Conservation (phyloP, 2,329 filamentous ascomycete species). For the Aspergillus sergii region DNA sequence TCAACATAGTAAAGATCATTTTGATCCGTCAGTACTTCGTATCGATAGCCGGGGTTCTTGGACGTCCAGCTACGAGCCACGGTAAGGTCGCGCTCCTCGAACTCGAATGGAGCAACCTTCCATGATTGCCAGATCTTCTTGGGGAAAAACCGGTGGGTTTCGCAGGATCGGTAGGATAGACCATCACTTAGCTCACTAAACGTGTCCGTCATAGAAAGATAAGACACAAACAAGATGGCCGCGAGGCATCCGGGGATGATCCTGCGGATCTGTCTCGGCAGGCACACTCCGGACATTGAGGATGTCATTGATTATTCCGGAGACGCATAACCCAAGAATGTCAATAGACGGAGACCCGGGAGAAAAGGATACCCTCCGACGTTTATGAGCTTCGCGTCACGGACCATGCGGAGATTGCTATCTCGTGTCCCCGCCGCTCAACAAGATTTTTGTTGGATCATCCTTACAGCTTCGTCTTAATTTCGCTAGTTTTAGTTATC, state of each 20-base stretch:
- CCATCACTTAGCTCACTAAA: conserved; percentile 1
- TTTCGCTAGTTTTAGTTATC: background rate
- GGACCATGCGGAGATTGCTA: conserved; percentile 1
- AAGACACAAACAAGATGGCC: conserved; percentile 1
- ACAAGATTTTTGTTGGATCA: background rate
- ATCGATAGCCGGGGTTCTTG: conserved; percentile 68
- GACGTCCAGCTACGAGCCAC: conserved; percentile 66
- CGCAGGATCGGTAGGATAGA: background rate
- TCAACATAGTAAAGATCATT: conserved; percentile 71
- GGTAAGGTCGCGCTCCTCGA: conserved; percentile 64
- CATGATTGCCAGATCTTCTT: conserved; percentile 77
- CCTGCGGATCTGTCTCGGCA: conserved; percentile 2
- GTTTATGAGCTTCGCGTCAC: conserved; percentile 2
- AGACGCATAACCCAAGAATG: background rate
- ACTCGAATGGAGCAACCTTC: conserved; percentile 69
- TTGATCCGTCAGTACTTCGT: conserved; percentile 70
- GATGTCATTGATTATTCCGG: background rate
- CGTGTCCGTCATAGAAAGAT: conserved; percentile 3
- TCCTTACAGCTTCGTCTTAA: background rate
- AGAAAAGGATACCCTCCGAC: background rate
- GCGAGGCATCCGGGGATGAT: conserved; percentile 1
- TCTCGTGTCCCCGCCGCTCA: conserved; percentile 1
- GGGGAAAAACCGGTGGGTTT: conserved; percentile 49
- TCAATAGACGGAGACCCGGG: background rate
- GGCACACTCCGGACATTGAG: conserved; percentile 2